These are phyloP conservation scores for Diaporthe aspalathi DNA, from an alignment of 2,329 filamentous ascomycete genomes.

Conservation along the genomic window DNA sequence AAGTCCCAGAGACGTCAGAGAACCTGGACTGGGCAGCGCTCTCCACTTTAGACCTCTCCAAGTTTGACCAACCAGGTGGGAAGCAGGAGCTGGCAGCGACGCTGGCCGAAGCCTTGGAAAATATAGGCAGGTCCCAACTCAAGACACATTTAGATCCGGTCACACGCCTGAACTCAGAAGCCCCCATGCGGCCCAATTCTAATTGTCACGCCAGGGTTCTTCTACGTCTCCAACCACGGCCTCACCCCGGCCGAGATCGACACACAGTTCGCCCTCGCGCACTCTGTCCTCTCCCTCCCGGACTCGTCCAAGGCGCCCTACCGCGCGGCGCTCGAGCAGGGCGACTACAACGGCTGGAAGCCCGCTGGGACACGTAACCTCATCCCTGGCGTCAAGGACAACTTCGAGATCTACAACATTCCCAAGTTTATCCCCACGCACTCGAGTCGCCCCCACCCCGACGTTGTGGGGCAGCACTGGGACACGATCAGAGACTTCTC, in stretches of 20 bases:
- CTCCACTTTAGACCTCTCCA: constrained; percentile 34
- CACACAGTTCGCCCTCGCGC: constrained; percentile 66
- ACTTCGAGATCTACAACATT: constrained; percentile 70
- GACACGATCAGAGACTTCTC: constrained; percentile 66
- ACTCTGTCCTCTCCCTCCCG: constrained; percentile 60
- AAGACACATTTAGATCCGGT: neutral
- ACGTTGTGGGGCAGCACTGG: constrained; percentile 59
- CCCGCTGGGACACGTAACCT: constrained; percentile 51
- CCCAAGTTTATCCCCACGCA: constrained; percentile 66
- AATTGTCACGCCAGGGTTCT: constrained; percentile 52
- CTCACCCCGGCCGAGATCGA: constrained; percentile 66
- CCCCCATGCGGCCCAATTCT: neutral
- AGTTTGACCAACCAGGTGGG: constrained; percentile 35
- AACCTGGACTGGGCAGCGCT: constrained; percentile 28
- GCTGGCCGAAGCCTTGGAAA: constrained; percentile 23
- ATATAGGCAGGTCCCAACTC: constrained; percentile 25
- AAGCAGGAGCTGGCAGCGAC: constrained; percentile 44
- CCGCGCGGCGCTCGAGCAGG: constrained; percentile 53
- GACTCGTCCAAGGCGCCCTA: constrained; percentile 67
- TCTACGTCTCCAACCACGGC: constrained; percentile 69
- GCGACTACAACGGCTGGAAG: constrained; percentile 65
- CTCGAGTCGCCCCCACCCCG: constrained; percentile 55
- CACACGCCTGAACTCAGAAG: too few relatives aligned
- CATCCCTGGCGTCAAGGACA: constrained; percentile 57
- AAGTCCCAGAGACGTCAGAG: constrained; percentile 6